Conservation (phyloP, 352 stramenopile genomes). For the Phytophthora pisi region DNA sequence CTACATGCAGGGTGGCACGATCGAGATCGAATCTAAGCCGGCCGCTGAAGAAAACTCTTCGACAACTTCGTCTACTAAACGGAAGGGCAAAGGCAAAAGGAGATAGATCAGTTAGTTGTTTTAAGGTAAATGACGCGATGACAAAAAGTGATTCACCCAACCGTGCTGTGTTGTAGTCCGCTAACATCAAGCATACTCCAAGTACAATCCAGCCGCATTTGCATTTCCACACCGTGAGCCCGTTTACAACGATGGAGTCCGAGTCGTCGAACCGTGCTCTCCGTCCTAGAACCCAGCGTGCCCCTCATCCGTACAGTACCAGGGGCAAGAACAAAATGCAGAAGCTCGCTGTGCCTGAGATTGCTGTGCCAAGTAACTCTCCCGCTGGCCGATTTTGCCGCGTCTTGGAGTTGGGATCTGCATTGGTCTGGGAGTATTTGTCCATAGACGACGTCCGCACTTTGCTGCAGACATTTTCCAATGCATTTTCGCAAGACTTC, state of each 20-base stretch:
- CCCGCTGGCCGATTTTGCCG: neutral
- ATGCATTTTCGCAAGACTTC: neutral
- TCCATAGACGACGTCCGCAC: neutral
- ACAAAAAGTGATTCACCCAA: neutral
- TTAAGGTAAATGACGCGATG: too few relatives aligned
- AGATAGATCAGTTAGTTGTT: constrained; percentile 16
- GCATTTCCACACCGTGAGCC: neutral
- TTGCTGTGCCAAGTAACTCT: neutral
- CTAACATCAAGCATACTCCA: neutral
- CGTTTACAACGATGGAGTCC: neutral
- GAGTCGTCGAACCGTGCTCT: neutral
- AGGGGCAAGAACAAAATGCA: neutral
- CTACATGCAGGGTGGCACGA: constrained; percentile 57
- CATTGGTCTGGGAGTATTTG: neutral
- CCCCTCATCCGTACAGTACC: neutral
- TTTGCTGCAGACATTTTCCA: neutral
- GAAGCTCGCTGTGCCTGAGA: neutral
- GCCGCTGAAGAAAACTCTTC: constrained; percentile 19
- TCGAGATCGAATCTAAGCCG: constrained; percentile 67
- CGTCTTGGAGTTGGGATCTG: neutral
- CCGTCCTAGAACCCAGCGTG: neutral
- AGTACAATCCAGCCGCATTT: neutral
- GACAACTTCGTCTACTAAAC: constrained; percentile 22
- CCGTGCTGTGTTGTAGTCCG: neutral
- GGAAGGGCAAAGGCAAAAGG: constrained; percentile 35